Percentiles rank a stretch among this genome's conserved stretches.
Conservation (phyloP, 345 rosid genomes). For the Arabidopsis thaliana region TAIR10.1 NC_003076.8:6888501-6889000, state of each 20-base stretch:
- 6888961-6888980: slow-evolving; percentile 28
- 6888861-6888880: slow-evolving; percentile 78
- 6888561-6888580: slow-evolving; percentile 80
- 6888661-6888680: slow-evolving; percentile 13
- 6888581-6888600: slow-evolving; percentile 91
- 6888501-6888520: slow-evolving; percentile 91
- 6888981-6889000: slow-evolving; percentile 24
- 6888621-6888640: slow-evolving; percentile 75
- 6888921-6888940: slow-evolving; percentile 98
- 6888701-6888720: slow-evolving; percentile 10
- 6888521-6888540: slow-evolving; percentile 82
- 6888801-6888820: slow-evolving; percentile 18
- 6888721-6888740: slow-evolving; percentile 1
- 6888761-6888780: slow-evolving; percentile 13
- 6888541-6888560: slow-evolving; percentile 95
- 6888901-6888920: slow-evolving; percentile 83
- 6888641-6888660: slow-evolving; percentile 33
- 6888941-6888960: slow-evolving; percentile 50
- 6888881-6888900: slow-evolving; percentile 83
- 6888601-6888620: slow-evolving; percentile 89
- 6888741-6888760: background rate
- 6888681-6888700: slow-evolving; percentile 2
- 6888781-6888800: background rate
- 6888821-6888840: slow-evolving; percentile 24
- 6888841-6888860: slow-evolving; percentile 88